Base-by-base conservation (phyloP, 108 stramenopile genomes). In the Cyclotella distinguenda region DNA sequence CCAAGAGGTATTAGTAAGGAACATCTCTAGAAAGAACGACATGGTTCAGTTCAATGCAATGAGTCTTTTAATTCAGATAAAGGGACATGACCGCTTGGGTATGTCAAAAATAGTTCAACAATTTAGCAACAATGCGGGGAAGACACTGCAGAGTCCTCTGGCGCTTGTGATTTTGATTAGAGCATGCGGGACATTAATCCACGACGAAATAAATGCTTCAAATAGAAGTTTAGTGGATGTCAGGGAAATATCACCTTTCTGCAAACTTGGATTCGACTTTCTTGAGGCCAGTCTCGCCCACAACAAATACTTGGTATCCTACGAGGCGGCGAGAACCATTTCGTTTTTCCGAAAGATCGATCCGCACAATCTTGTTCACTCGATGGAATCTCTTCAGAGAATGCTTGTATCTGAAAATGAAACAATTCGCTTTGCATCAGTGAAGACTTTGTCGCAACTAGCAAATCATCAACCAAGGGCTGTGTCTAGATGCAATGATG, bases 21-120 rank as follows among this genome's bases (percentile, higher is more conserved):
- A 18, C 6, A 47, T 16, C 16, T 6, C n/a, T 16, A 6, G 19
- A 11, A 39, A 63, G 16, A 45, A 72, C 25, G 83, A 82, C 47
- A 94, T 94, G 89, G 88, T 91, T 9, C 89, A 91, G 72, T 83
- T 70, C 64, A 90, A 94, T 46, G 89, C 89, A 6, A 82, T 91
- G 9, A 34, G 81, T 25, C 77, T 94, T 0, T 66, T 94, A n/a
- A 87, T 88, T 77, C 64, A 79, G 39, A 82, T 89, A 48, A 91
- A 89, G 74, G 46, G 53, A 10, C 78, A 80, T 55, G 93, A 94
- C 73, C 48, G 70, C 11, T 81, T 91, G 10, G 93, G 80, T 4
- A 67, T 94, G 19, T 66, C 78, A 35, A 90, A 90, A 51, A 66
- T 89, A 46, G 85, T 94, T n/a, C 34, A 78, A 12, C 72, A 82